These are phyloP conservation scores for Metschnikowia proteae DNA, from an alignment of 805 yeast genomes.

Conservation along the genomic window DNA sequence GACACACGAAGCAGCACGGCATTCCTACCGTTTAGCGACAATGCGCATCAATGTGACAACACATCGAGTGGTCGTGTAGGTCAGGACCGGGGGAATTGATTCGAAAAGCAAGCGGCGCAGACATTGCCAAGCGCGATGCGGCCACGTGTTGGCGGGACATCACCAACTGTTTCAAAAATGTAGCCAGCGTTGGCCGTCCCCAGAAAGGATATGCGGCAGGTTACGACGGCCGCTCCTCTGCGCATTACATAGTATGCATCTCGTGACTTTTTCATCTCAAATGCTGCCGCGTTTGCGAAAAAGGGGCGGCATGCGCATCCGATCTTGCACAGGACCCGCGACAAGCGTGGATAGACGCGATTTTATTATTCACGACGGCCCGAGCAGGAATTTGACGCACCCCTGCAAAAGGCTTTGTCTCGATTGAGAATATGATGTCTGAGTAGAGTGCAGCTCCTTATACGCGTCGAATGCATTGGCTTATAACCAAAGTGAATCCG, in stretches of 20 bases:
- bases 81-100: neutral
- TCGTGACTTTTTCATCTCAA: neutral
- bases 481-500: neutral
- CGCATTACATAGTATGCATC: neutral
- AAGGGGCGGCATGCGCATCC: constrained; percentile 2
- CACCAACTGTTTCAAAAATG: no score
- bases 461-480: neutral
- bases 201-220: no score
- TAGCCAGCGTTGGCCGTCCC: neutral
- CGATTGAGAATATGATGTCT: neutral
- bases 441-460: neutral
- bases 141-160: no score
- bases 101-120: neutral
- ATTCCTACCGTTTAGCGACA: neutral
- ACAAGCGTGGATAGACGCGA: constrained; percentile 6
- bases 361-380: neutral
- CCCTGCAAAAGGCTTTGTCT: constrained; percentile 1
- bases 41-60: neutral
- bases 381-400: constrained; percentile 2
- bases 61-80: neutral
- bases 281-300: neutral
- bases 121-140: no score
- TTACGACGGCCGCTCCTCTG: neutral
- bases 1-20: neutral
- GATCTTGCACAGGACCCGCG: neutral